Conservation (phyloP, 1,139 yeast species). For the Suhomyces taliae region DNA sequence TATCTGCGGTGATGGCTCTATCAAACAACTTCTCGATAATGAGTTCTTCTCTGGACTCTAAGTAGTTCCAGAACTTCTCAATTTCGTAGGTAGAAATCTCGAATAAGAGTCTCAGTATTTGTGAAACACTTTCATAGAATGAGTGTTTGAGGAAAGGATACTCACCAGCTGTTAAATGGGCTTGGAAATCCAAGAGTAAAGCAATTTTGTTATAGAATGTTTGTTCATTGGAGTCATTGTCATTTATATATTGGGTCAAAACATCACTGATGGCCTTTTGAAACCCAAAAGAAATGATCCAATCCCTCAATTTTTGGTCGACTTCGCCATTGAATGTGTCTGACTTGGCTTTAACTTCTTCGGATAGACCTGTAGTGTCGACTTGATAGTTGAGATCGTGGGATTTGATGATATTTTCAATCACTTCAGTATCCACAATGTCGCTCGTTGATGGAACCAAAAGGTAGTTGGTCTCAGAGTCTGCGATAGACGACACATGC, state of each 20-base stretch:
- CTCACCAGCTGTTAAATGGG: constrained; percentile 16
- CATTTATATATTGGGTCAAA: constrained; percentile 6
- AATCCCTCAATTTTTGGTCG: constrained; percentile 18
- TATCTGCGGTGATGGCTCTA: constrained; percentile 30
- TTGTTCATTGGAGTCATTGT: not conserved
- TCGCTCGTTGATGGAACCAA: not conserved
- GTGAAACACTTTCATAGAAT: constrained; percentile 25
- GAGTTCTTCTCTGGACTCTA: constrained; percentile 32
- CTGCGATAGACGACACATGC: not conserved
- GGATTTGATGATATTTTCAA: not conserved
- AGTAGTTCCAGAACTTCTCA: constrained; percentile 36
- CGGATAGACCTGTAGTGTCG: constrained; percentile 4
- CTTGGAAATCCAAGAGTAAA: constrained; percentile 26
- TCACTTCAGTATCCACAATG: not conserved
- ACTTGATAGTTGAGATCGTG: constrained; percentile 10
- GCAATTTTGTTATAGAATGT: constrained; percentile 19
- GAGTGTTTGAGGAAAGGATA: constrained; percentile 20
- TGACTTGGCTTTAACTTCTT: constrained; percentile 13
- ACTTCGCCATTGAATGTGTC: constrained; percentile 20
- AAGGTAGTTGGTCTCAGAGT: constrained; percentile 2
- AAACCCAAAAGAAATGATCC: constrained; percentile 21
- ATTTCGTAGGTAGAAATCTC: constrained; percentile 23
- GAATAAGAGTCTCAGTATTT: constrained; percentile 22
- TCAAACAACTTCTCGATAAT: constrained; percentile 28
- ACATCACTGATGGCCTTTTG: constrained; percentile 15